Conservation (phyloP, 768 basidiomycete species). For the Filobasidium wieringae region DNA sequence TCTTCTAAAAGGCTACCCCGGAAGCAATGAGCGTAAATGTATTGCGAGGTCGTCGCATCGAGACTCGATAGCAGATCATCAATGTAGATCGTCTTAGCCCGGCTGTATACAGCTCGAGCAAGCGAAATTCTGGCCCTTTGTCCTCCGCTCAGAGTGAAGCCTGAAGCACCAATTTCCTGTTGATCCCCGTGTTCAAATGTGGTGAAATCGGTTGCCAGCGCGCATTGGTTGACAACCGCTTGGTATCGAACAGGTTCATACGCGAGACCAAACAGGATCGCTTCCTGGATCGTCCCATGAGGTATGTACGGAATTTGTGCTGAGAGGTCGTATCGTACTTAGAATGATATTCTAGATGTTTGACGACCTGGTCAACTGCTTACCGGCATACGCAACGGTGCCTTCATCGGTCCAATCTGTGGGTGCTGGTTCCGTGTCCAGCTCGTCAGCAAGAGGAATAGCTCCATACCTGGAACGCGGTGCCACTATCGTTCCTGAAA, state of each 20-base stretch:
- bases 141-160: slow-evolving; percentile 22
- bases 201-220: slow-evolving; percentile 28
- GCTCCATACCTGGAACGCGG: slow-evolving; percentile 19
- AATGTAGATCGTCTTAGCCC: slow-evolving; percentile 26
- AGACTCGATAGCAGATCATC: slow-evolving; percentile 36
- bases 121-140: slow-evolving; percentile 4
- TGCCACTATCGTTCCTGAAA: slow-evolving; percentile 19
- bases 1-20: slow-evolving; percentile 18
- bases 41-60: slow-evolving; percentile 34
- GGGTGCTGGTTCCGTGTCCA: neutral
- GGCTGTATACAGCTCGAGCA: slow-evolving; percentile 32
- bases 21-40: slow-evolving; percentile 30
- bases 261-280: slow-evolving; percentile 37
- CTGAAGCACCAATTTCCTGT: slow-evolving; percentile 36
- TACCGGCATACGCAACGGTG: neutral
- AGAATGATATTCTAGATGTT: too few species aligned
- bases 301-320: slow-evolving; percentile 33
- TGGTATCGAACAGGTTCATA: slow-evolving; percentile 27
- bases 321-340: slow-evolving; percentile 5
- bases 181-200: slow-evolving; percentile 29
- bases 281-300: slow-evolving; percentile 46
- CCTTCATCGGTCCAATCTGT: neutral
- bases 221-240: slow-evolving; percentile 24
- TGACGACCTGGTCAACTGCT: too few species aligned
- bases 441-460: slow-evolving; percentile 13